Percentiles rank a stretch among this genome's conserved stretches.
These are phyloP conservation scores for Tylopilus rubrobrunneus DNA, from an alignment of 768 basidiomycete genomes.

Conservation along the genomic window DNA sequence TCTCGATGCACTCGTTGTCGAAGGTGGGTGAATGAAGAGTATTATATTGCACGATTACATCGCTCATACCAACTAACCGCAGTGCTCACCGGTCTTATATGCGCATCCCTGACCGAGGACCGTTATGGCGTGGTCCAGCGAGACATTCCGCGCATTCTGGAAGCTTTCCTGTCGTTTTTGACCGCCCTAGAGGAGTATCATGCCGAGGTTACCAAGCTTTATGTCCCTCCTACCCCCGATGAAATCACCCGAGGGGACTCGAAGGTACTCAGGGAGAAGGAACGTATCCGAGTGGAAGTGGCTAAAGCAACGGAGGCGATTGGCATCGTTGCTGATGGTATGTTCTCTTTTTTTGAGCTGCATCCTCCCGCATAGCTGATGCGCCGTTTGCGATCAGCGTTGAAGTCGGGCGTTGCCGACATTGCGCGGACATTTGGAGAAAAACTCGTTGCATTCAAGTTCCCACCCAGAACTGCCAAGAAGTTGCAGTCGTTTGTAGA, in stretches of 20 bases:
- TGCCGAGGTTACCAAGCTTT: constrained; percentile 43
- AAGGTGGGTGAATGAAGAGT: constrained; percentile 41
- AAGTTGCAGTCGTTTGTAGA: constrained; percentile 73
- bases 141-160: constrained; percentile 78
- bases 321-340: constrained; percentile 55
- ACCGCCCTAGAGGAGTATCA: constrained; percentile 64
- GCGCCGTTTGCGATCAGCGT: constrained; percentile 26
- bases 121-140: constrained; percentile 79
- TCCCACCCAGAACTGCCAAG: constrained; percentile 62
- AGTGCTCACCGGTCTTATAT: constrained; percentile 59
- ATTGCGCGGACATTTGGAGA: constrained; percentile 73
- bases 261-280: constrained; percentile 35
- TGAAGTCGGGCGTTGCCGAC: constrained; percentile 63
- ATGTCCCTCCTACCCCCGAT: constrained; percentile 37
- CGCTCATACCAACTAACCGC: background rate
- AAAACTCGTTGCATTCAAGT: constrained; percentile 72
- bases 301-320: constrained; percentile 54
- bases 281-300: constrained; percentile 45
- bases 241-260: constrained; percentile 24
- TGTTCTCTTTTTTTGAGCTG: constrained; percentile 11
- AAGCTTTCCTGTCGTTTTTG: constrained; percentile 68
- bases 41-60: background rate
- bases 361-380: background rate
- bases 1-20: constrained; percentile 56
- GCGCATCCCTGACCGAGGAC: constrained; percentile 76